A percentile compares a stretch with the other conserved stretches of the same genome.
These are phyloP conservation scores for Hypoxylon sp. DNA, from an alignment of 2,329 filamentous ascomycete genomes.

Conservation along the genomic window DNA sequence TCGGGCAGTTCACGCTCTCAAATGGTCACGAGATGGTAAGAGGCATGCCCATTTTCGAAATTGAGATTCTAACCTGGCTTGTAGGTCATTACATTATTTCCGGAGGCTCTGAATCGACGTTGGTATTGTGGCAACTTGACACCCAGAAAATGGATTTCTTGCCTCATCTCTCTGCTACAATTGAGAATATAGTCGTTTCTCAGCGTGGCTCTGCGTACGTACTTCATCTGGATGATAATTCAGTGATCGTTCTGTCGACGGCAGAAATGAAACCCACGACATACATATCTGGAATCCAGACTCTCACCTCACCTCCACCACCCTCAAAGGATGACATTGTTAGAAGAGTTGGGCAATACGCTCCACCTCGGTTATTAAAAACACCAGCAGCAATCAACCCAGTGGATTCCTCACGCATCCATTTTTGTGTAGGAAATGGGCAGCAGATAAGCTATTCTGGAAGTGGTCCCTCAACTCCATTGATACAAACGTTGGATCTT, in stretches of 20 bases:
- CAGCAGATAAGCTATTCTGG: slow-evolving; percentile 70
- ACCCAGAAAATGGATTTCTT: slow-evolving; percentile 86
- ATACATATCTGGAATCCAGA: slow-evolving; percentile 87
- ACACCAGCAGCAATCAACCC: slow-evolving; percentile 76
- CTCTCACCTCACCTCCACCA: slow-evolving; percentile 66
- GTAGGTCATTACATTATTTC: slow-evolving; percentile 93
- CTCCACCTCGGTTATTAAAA: slow-evolving; percentile 61
- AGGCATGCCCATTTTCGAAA: slow-evolving; percentile 24
- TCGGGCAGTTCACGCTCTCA: slow-evolving; percentile 83
- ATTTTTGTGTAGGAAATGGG: slow-evolving; percentile 76
- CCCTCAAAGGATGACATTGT: slow-evolving; percentile 69
- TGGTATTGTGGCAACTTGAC: slow-evolving; percentile 94
- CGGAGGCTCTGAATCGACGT: slow-evolving; percentile 88
- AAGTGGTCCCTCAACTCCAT: slow-evolving; percentile 66
- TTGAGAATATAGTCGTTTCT: slow-evolving; percentile 89
- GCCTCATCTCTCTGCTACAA: slow-evolving; percentile 88
- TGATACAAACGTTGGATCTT: slow-evolving; percentile 89
- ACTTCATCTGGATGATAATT: slow-evolving; percentile 91
- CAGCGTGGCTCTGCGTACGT: slow-evolving; percentile 84
- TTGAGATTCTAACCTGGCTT: slow-evolving; percentile 38
- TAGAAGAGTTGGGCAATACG: slow-evolving; percentile 64
- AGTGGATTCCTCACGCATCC: slow-evolving; percentile 72
- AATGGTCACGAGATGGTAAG: slow-evolving; percentile 93
- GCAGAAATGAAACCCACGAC: slow-evolving; percentile 87
- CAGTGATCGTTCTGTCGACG: slow-evolving; percentile 89